These are phyloP conservation scores for Penicillium expansum DNA, from an alignment of 2,329 filamentous ascomycete species.

Conservation along the genomic window DNA sequence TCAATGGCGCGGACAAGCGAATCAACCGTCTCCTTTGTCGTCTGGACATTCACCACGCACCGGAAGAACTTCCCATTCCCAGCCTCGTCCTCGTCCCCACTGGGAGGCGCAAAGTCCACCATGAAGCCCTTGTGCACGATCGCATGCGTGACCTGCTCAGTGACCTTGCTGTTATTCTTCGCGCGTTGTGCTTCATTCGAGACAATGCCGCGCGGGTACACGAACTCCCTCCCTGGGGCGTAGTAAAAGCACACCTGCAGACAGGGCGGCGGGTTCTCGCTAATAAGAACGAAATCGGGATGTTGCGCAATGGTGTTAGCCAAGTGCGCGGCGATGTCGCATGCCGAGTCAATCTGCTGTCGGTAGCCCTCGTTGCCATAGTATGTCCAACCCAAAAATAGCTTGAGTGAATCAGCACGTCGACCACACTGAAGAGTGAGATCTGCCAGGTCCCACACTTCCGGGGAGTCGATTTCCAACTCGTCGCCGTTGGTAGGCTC, in stretches of 20 bases:
- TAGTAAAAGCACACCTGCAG: constrained; percentile 96
- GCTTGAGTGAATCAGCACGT: constrained; percentile 78
- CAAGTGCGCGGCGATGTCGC: constrained; percentile 68
- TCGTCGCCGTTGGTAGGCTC: constrained; percentile 34
- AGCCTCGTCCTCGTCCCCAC: constrained; percentile 48
- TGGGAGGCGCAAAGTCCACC: constrained; percentile 62
- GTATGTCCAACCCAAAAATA: constrained; percentile 86
- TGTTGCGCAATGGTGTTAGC: constrained; percentile 56
- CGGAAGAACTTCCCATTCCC: constrained; percentile 64
- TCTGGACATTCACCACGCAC: constrained; percentile 65
- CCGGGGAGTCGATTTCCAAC: constrained; percentile 41
- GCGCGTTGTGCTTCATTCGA: constrained; percentile 37
- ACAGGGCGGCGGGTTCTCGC: constrained; percentile 75
- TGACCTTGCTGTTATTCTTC: constrained; percentile 55
- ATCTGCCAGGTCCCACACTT: constrained; percentile 87
- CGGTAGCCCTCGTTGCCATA: constrained; percentile 76
- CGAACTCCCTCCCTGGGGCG: constrained; percentile 56
- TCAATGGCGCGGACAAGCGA: constrained; percentile 61
- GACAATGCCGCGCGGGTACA: constrained; percentile 32
- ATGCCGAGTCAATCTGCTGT: constrained; percentile 67
- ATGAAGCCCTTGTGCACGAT: constrained; percentile 64
- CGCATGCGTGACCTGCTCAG: constrained; percentile 53
- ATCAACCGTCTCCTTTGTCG: constrained; percentile 59
- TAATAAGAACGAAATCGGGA: constrained; percentile 67
- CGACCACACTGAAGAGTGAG: constrained; percentile 91